Conservation (phyloP, 306 rosid genomes). For the Sechiopsis laciniata region DNA sequence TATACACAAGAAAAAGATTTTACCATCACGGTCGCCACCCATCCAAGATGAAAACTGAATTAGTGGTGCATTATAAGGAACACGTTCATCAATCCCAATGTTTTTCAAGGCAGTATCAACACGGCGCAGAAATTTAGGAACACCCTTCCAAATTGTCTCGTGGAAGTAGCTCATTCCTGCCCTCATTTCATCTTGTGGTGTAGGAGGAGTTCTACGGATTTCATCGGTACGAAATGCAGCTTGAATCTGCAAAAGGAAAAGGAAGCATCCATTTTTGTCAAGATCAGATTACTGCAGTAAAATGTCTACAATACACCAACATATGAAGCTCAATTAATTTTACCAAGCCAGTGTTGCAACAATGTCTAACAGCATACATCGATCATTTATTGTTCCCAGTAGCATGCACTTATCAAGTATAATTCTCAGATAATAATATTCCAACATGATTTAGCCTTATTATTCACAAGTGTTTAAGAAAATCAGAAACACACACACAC, state of each 20-base stretch:
- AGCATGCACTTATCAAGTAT: background rate
- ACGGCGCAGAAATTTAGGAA: constrained; percentile 88
- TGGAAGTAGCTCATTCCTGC: constrained; percentile 99
- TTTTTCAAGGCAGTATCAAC: constrained; percentile 93
- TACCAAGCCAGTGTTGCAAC: background rate
- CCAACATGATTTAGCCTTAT: background rate
- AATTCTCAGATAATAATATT: background rate
- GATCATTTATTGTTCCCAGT: background rate
- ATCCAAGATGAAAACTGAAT: constrained; percentile 99
- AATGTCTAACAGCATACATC: background rate
- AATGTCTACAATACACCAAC: background rate
- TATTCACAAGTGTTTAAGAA: background rate
- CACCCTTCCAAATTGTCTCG: constrained; percentile 95
- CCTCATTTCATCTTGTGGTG: constrained; percentile 96
- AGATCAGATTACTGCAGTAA: background rate
- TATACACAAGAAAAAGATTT: background rate
- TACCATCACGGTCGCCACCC: constrained; percentile 99
- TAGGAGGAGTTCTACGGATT: constrained; percentile 85
- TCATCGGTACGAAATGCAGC: constrained; percentile 99
- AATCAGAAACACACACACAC: background rate
- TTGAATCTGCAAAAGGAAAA: constrained; percentile 56
- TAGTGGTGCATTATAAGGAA: constrained; percentile 92
- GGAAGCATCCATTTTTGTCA: background rate
- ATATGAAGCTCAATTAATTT: too few relatives aligned
- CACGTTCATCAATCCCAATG: constrained; percentile 79